phyloP scores from a whole-genome alignment of 352 stramenopile genomes.

The Phytophthora sansomeana region DNA sequence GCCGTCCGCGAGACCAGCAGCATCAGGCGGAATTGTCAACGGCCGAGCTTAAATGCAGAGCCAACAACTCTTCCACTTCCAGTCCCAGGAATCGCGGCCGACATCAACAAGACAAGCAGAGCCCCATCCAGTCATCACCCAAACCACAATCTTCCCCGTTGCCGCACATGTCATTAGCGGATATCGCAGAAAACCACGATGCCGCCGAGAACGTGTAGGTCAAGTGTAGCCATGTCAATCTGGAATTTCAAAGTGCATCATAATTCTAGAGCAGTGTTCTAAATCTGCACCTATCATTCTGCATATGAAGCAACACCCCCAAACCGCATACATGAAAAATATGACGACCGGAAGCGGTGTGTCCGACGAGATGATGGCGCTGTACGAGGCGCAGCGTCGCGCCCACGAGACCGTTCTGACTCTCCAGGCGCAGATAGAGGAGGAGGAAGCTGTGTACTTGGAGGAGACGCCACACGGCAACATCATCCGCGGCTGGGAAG shows the following conservation, averaged over 20 bases:
- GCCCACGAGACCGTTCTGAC: conserved; percentile 77
- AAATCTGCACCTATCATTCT: conserved; percentile 2
- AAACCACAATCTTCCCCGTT: conserved; percentile 27
- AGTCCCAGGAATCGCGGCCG: conserved; percentile 18
- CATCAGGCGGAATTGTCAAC: conserved; percentile 23
- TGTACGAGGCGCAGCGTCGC: conserved; percentile 75
- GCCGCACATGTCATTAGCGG: conserved; percentile 54
- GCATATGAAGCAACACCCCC: conserved; percentile 14
- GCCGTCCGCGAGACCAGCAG: conserved; percentile 42
- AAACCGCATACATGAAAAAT: conserved; percentile 2
- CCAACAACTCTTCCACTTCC: conserved; percentile 22
- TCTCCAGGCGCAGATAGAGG: conserved; percentile 79
- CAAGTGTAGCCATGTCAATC: conserved; percentile 26
- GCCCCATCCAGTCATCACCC: conserved; percentile 16
- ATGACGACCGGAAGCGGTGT: conserved; percentile 33
- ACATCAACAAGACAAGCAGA: conserved; percentile 21
- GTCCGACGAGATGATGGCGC: conserved; percentile 76
- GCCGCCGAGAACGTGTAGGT: conserved; percentile 35
- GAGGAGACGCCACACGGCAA: conserved; percentile 88
- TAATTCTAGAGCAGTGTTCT: background rate
- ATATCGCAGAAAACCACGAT: conserved; percentile 65
- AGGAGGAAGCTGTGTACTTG: conserved; percentile 80
- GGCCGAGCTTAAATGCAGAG: conserved; percentile 31
- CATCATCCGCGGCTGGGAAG: conserved; percentile 90
- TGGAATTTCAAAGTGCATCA: conserved; percentile 15